Conservation (phyloP, 2,329 filamentous ascomycete genomes). For the Coniochaeta sp. region DNA sequence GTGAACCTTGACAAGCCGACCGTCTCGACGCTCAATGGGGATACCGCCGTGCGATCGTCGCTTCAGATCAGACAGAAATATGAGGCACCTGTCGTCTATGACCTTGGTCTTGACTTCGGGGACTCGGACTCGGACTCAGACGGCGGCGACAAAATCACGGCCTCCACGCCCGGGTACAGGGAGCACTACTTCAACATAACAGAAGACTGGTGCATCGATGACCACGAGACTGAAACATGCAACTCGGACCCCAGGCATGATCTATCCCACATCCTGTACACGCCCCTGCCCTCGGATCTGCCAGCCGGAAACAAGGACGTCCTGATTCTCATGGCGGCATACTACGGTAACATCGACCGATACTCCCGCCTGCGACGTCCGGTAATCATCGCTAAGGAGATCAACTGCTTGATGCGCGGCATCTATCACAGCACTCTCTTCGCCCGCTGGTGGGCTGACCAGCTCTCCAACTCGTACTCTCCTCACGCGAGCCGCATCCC, state of each 20-base stretch:
- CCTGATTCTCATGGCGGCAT: conserved; percentile 27
- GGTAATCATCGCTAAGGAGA: neutral
- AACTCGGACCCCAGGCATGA: neutral
- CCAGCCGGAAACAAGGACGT: conserved; percentile 26
- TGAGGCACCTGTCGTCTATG: neutral
- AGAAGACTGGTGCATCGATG: conserved; percentile 17
- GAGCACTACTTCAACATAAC: conserved; percentile 19
- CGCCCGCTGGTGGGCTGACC: conserved; percentile 6
- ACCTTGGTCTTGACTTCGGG: neutral
- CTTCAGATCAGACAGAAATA: neutral
- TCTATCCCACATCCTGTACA: conserved; percentile 14
- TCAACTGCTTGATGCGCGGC: conserved; percentile 3
- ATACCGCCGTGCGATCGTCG: conserved; percentile 19
- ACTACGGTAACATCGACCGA: conserved; percentile 27
- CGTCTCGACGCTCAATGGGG: conserved; percentile 20
- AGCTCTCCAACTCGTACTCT: neutral
- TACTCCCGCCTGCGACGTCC: conserved; percentile 25
- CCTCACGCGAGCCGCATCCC: neutral
- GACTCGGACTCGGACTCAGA: neutral
- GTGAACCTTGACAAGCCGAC: conserved; percentile 10
- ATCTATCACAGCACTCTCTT: conserved; percentile 8
- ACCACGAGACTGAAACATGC: conserved; percentile 4
- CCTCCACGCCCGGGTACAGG: neutral
- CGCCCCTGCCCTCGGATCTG: conserved; percentile 24
- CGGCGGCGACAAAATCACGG: neutral